These are phyloP conservation scores for Dictyostelium brefeldianum DNA, from an alignment of 78 protist genomes.

Conservation along the genomic window DNA sequence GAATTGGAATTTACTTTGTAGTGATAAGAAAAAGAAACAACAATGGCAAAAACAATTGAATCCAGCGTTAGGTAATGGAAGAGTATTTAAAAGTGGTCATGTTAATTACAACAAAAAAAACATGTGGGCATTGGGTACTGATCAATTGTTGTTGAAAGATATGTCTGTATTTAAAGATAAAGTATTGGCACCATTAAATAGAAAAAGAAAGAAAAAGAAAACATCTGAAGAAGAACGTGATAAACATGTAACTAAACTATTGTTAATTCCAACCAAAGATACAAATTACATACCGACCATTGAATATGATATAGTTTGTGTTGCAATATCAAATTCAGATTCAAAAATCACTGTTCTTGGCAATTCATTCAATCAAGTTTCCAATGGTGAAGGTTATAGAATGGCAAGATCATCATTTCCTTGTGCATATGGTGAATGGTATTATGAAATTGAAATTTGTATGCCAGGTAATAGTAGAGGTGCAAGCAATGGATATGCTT, in stretches of 20 bases:
- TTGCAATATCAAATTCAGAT: constrained; percentile 68
- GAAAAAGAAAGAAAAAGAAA: constrained; percentile 57
- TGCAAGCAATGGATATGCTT: neutral
- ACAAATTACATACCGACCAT: constrained; percentile 42
- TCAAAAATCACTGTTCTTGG: constrained; percentile 28
- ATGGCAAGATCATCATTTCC: constrained; percentile 76
- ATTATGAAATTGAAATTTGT: constrained; percentile 59
- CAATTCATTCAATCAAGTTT: neutral
- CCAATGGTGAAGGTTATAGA: constrained; percentile 46
- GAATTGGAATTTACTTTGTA: constrained; percentile 71
- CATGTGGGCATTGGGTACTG: constrained; percentile 70
- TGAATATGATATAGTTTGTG: constrained; percentile 66
- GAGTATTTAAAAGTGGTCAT: constrained; percentile 50
- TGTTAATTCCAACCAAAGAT: constrained; percentile 52
- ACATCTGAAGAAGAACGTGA: constrained; percentile 28
- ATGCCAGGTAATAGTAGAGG: neutral
- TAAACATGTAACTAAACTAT: constrained; percentile 47
- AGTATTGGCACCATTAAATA: constrained; percentile 51
- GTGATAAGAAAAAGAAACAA: constrained; percentile 73
- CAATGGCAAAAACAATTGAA: constrained; percentile 67
- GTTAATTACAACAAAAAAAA: constrained; percentile 19
- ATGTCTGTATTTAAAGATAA: constrained; percentile 54
- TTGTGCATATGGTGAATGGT: constrained; percentile 66
- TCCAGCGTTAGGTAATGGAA: constrained; percentile 40
- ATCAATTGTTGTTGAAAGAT: constrained; percentile 43